Evolutionary conservation across 2,329 filamentous ascomycete genomes (phyloP), one percentile per base, ranked within the genome.

Genomic region (Cercospora berteroae): DNA sequence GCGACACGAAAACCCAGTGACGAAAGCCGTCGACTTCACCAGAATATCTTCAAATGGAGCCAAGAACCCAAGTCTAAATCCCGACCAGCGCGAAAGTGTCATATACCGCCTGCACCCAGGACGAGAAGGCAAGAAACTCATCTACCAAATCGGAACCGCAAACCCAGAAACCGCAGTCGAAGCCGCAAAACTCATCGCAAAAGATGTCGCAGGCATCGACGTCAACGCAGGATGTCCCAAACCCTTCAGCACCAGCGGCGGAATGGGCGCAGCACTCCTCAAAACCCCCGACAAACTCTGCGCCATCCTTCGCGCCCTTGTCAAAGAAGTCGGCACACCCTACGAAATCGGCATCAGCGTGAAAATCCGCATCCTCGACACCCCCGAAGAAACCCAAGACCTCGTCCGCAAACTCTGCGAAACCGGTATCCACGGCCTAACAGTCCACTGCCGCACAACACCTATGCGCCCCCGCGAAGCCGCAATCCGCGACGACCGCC

Each of bases 221-320:
- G 90, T 99, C 69, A 99, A 99, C 79, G 93, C 95, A 0, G 95
- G 95, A n/a, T 99, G 95, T 77, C 95, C 95, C 0, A 99, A 99
- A 80, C 92, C 94, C 0, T 99, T 99, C 80, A 96, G 92, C 76
- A 97, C 94, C 2, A 87, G 87, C 70, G 93, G 93, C 68, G 95
- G 95, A 59, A 99, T 99, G 95, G 95, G 95, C 59, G 95, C 95
- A 0, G 94, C 94, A 1, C 85, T 99, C 20, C 86, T 99, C 16
- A 88, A 87, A 73, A 94, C 90, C 0, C 94, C 95, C 0, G 94
- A 98, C 71, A 88, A 87, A 74, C 86, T 99, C 0, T 90, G 89
- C 73, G 86, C 89, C 0, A 99, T 99, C 71, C 84, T 99, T 7
- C 89, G 90, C 69, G 89, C 92, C 0, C 84, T 99, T 9, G 94